A percentile compares a stretch with the other conserved stretches of the same genome.
phyloP scores from a whole-genome alignment of 2,329 filamentous ascomycete species.

The Colletotrichum sp. region DNA sequence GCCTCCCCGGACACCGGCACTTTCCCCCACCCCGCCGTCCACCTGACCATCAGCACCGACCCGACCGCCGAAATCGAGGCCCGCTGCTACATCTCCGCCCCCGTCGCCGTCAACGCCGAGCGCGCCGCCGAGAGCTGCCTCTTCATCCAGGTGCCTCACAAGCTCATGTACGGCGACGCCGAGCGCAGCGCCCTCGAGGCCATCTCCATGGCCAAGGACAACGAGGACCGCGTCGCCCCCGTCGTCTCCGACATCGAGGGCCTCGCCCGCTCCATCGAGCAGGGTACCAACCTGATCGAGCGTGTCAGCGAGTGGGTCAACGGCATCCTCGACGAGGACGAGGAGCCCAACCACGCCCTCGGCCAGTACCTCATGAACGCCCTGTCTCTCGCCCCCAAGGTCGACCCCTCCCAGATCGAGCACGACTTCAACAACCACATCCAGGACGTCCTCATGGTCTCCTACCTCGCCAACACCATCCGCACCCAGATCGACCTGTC shows the following conservation, averaged over 20 bases:
- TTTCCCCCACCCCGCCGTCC: conserved; percentile 95
- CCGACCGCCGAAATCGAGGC: conserved; percentile 89
- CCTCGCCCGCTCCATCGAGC: conserved; percentile 83
- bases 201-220: conserved; percentile 81
- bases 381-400: conserved; percentile 91
- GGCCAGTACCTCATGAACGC: conserved; percentile 96
- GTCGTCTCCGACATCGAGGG: conserved; percentile 89
- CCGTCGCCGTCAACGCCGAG: conserved; percentile 93
- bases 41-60: conserved; percentile 92
- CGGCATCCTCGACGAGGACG: conserved; percentile 92
- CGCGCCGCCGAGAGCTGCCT: conserved; percentile 94
- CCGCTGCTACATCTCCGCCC: conserved; percentile 92
- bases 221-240: conserved; percentile 73
- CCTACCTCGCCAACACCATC: conserved; percentile 98
- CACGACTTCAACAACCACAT: conserved; percentile 99
- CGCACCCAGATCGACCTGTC: conserved; percentile 98
- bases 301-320: conserved; percentile 91
- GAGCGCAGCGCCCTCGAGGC: conserved; percentile 75
- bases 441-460: conserved; percentile 97
- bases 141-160: conserved; percentile 96
- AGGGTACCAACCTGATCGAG: conserved; percentile 88
- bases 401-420: conserved; percentile 89
- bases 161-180: conserved; percentile 84
- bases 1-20: conserved; percentile 95
- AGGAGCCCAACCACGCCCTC: conserved; percentile 85